These are phyloP conservation scores for Mycena vitilis DNA, from an alignment of 768 basidiomycete species.

Conservation along the genomic window DNA sequence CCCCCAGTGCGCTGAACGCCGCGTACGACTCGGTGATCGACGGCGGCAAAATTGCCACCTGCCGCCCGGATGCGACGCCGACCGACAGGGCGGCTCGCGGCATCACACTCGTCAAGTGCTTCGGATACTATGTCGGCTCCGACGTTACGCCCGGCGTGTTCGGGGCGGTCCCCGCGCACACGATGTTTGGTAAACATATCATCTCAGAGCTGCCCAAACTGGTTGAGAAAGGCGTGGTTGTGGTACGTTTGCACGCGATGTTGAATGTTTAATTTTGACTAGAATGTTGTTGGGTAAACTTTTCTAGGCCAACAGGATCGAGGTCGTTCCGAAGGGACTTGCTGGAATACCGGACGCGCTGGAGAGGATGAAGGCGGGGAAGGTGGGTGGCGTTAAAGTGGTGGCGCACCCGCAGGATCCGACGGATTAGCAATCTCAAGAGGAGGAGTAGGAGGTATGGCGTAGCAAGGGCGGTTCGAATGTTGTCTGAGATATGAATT, in stretches of 20 bases:
- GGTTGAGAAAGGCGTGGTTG: conserved; percentile 6
- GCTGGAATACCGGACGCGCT: conserved; percentile 51
- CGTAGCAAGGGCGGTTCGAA: no score
- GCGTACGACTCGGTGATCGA: conserved; percentile 8
- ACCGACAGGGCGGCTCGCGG: background rate
- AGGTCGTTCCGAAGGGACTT: conserved; percentile 51
- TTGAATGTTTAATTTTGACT: background rate
- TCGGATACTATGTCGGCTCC: background rate
- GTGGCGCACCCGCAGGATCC: conserved; percentile 52
- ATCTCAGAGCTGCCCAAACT: conserved; percentile 15
- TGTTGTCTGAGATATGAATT: no score
- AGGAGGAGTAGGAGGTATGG: no score
- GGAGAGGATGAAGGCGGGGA: conserved; percentile 47
- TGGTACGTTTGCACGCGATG: no score
- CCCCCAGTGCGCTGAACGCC: background rate
- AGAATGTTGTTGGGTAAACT: background rate
- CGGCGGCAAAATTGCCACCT: conserved; percentile 2
- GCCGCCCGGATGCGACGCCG: no score
- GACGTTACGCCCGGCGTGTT: background rate
- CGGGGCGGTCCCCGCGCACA: conserved; percentile 5
- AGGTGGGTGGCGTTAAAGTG: conserved; percentile 53
- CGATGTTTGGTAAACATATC: conserved; percentile 11
- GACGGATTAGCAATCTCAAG: background rate
- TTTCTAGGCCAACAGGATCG: conserved; percentile 51
- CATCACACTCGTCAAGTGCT: background rate